Conservation (phyloP, 2,329 filamentous ascomycete species). For the Canariomyces notabilis region DNA sequence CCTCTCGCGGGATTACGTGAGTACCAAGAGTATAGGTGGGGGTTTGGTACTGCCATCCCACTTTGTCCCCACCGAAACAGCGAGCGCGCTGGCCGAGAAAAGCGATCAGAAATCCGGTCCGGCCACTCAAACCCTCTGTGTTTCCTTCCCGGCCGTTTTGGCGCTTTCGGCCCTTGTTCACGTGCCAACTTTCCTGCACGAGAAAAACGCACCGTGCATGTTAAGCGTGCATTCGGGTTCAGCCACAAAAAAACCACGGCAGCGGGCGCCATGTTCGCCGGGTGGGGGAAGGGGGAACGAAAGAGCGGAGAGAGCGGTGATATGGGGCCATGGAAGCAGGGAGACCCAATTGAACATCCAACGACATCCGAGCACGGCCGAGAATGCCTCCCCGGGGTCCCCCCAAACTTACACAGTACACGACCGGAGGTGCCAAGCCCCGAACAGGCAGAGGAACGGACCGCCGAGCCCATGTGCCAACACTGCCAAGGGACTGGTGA, state of each 20-base stretch:
- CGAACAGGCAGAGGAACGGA: slow-evolving; percentile 4
- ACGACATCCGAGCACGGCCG: slow-evolving; percentile 4
- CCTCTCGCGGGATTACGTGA: neutral
- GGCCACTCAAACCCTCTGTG: no score
- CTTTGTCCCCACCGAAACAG: neutral
- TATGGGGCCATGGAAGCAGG: neutral
- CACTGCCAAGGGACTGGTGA: slow-evolving; percentile 17
- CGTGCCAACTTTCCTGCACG: neutral
- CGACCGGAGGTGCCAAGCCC: slow-evolving; percentile 13
- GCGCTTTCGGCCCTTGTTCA: neutral
- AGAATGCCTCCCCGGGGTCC: neutral
- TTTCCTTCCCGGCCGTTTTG: no score
- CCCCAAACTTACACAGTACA: neutral
- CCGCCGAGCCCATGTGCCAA: slow-evolving; percentile 23
- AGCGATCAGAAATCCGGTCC: neutral
- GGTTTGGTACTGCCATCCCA: neutral
- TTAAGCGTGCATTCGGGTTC: neutral
- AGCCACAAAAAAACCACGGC: no score
- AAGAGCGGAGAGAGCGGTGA: neutral
- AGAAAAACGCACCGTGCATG: neutral
- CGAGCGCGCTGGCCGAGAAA: neutral
- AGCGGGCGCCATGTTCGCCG: no score
- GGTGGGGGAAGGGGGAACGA: neutral
- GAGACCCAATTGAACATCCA: neutral
- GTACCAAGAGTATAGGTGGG: neutral